Evolutionary conservation across 352 stramenopile genomes (phyloP).

Genomic region (Pythium sukuiense): DNA sequence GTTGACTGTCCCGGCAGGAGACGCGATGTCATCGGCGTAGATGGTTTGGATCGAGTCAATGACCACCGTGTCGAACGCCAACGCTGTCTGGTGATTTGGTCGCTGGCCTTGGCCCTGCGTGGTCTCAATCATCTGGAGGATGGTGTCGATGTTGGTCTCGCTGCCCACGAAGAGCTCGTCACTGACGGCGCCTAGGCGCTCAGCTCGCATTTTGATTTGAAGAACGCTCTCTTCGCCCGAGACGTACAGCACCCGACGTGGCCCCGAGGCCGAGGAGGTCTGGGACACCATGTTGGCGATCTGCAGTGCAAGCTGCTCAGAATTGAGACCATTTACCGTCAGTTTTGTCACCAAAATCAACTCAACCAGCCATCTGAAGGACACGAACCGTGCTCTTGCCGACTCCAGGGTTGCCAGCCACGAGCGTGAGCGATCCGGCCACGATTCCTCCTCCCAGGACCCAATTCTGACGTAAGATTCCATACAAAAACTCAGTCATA

Average conservation of each 20-base stretch:
- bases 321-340: not conserved
- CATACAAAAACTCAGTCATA: not conserved
- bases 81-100: not conserved
- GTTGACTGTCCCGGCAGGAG: slow-evolving; percentile 83
- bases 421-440: slow-evolving; percentile 92
- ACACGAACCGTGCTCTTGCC: slow-evolving; percentile 86
- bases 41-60: slow-evolving; percentile 98
- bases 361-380: not conserved
- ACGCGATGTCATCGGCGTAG: slow-evolving; percentile 83
- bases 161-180: slow-evolving; percentile 76
- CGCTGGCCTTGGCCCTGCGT: slow-evolving; percentile 10
- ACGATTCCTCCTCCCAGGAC: slow-evolving; percentile 96
- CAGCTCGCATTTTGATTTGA: slow-evolving; percentile 93
- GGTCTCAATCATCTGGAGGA: slow-evolving; percentile 62
- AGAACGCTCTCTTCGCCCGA: slow-evolving; percentile 96
- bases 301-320: slow-evolving; percentile 87
- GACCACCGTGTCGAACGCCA: slow-evolving; percentile 76
- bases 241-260: slow-evolving; percentile 90
- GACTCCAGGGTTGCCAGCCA: slow-evolving; percentile 94
- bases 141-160: slow-evolving; percentile 81
- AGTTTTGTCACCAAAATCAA: not conserved
- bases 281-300: slow-evolving; percentile 86
- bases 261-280: slow-evolving; percentile 4
- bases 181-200: slow-evolving; percentile 75
- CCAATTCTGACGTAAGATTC: slow-evolving; percentile 61